A percentile compares a stretch with the other conserved stretches of the same genome.
Evolutionary conservation across 1,284 basidiomycete species (phyloP).

Genomic region (Cryptococcus neoformans): DNA sequence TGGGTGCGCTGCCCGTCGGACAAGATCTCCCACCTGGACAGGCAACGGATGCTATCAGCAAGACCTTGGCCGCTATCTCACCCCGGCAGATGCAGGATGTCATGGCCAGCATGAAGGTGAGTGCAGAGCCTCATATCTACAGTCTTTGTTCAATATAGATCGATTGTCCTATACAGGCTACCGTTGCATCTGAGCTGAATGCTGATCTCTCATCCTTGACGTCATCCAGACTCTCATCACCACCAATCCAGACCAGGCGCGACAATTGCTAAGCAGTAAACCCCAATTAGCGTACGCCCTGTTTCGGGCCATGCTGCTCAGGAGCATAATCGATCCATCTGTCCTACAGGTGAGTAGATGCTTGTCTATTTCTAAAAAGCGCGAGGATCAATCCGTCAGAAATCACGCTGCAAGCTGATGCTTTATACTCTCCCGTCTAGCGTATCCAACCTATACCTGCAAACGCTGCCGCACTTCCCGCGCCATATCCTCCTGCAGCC

Average conservation of each 20-base stretch:
- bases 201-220: no score
- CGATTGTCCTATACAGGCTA: constrained; percentile 6
- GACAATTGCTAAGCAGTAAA: constrained; percentile 70
- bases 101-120: constrained; percentile 95
- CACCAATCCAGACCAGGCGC: constrained; percentile 88
- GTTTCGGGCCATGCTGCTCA: constrained; percentile 90
- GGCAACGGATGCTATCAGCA: constrained; percentile 79
- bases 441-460: constrained; percentile 50
- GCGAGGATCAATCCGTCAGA: no score
- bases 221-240: constrained; percentile 43
- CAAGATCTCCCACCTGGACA: constrained; percentile 70
- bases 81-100: constrained; percentile 89
- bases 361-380: no score
- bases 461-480: constrained; percentile 29
- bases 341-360: constrained; percentile 77
- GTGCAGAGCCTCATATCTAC: constrained; percentile 30
- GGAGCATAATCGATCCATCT: constrained; percentile 88
- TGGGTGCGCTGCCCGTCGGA: constrained; percentile 64
- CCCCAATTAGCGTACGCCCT: constrained; percentile 95
- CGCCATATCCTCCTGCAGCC: no score
- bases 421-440: no score
- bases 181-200: no score
- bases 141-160: neutral
- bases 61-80: constrained; percentile 78
- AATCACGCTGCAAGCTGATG: no score